These are phyloP conservation scores for Volutella citrinella DNA, from an alignment of 2,329 filamentous ascomycete species.

Conservation along the genomic window DNA sequence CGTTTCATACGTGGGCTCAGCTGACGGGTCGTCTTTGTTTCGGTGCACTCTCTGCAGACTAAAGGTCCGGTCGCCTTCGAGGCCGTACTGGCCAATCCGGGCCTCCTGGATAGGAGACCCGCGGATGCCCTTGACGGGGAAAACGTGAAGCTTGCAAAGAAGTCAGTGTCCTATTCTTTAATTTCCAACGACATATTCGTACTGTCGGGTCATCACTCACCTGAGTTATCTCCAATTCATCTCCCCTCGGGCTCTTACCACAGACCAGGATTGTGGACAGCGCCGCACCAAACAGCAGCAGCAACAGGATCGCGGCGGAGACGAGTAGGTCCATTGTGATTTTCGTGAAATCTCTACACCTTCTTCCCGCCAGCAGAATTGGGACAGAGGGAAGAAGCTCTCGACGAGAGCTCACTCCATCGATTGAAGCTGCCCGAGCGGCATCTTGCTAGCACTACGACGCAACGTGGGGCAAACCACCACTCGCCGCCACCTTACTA, in stretches of 20 bases:
- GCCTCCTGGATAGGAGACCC: conserved; percentile 14
- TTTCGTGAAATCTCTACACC: too few species aligned
- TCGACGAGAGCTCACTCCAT: too few species aligned
- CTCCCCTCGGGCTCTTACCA: too few species aligned
- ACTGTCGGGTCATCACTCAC: too few species aligned
- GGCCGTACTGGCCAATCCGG: conserved; percentile 10
- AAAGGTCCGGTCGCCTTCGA: conserved; percentile 21
- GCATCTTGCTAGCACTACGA: too few species aligned
- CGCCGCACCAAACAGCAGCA: neutral
- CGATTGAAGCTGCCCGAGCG: too few species aligned
- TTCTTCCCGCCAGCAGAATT: too few species aligned
- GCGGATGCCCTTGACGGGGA: conserved; percentile 19
- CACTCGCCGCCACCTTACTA: too few species aligned
- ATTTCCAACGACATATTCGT: neutral
- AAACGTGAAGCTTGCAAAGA: conserved; percentile 17
- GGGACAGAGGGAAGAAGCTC: too few species aligned
- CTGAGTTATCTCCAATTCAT: neutral
- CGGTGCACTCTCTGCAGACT: conserved; percentile 17
- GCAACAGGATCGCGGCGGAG: too few species aligned
- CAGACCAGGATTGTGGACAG: neutral
- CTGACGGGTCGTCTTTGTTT: neutral
- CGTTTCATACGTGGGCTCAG: conserved; percentile 9
- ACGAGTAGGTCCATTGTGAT: too few species aligned
- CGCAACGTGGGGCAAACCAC: too few species aligned
- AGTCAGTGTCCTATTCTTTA: neutral